Base-by-base conservation (phyloP, 441 rosid genomes). In the Gossypium gossypioides region DNA sequence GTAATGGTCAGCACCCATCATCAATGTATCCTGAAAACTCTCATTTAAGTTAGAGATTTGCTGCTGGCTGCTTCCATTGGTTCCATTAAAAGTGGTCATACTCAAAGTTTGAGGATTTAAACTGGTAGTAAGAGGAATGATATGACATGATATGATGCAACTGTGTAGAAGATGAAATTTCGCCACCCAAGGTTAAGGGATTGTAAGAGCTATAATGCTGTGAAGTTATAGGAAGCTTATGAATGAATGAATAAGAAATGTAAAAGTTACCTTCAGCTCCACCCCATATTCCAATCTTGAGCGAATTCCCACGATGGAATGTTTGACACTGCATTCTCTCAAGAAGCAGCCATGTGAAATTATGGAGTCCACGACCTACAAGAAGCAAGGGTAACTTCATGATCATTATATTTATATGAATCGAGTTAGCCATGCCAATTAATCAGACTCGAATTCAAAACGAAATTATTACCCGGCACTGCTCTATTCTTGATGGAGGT, bases 281-380 rank as follows among this genome's bases (percentile, higher is more conserved):
- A 89, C 95, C 22, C 94, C 96, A 75, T 83, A 80, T 72, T 91
- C 97, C 34, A 91, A 63, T 68, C 96, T 88, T 44, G 98, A 90
- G 42, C 97, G 85, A 69, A 90, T 75, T 12, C 97, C 96, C 6
- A 91, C 90, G 0, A 90, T 85, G 70, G 95, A 91, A 73, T 83
- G 98, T 37, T 89, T 81, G 0, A 91, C 83, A 4, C 82, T 79
- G 81, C 96, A 94, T 52, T 91, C 96, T 66, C 89, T 81, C 81
- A 94, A 78, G 79, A 91, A 94, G 81, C 96, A 91, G 46, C 98
- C 97, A 51, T 94, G 91, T n/a, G 92, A 87, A 68, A 89, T 79
- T 58, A 89, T 89, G 10, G 91, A 89, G 74, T 86, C 87, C 76
- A 78, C 78, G 0, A 86, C 79, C 92, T 89, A 62, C 21, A 73